Conservation (phyloP, 345 rosid genomes). For the Arabis alpina region DNA sequence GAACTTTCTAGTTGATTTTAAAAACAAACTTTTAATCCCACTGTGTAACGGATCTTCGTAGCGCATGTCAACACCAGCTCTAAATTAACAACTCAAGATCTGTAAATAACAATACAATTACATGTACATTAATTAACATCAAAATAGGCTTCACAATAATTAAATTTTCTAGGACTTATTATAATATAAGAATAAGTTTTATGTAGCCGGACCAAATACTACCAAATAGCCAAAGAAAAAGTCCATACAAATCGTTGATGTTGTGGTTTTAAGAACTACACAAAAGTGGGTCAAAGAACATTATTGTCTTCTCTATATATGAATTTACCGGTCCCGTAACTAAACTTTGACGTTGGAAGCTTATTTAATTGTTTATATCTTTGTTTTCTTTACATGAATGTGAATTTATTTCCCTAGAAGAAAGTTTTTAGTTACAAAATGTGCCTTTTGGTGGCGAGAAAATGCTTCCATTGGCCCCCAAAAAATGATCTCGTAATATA, state of each 20-base stretch:
- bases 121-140: background rate
- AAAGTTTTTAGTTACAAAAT: constrained; percentile 22
- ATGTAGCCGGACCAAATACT: background rate
- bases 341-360: constrained; percentile 42
- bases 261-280: background rate
- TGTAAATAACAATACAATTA: background rate
- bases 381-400: background rate
- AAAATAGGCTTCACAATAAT: background rate
- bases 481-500: constrained; percentile 3
- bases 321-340: constrained; percentile 38
- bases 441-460: constrained; percentile 17
- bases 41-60: background rate
- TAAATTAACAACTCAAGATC: background rate
- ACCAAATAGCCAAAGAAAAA: constrained; percentile 16
- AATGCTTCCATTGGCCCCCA: background rate
- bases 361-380: constrained; percentile 2
- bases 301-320: constrained; percentile 12
- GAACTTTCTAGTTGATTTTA: background rate
- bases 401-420: background rate
- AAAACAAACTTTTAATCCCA: background rate
- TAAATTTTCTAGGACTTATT: background rate
- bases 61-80: constrained; percentile 11
- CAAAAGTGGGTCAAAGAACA: constrained; percentile 3
- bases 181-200: background rate
- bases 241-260: constrained; percentile 14